phyloP scores from a whole-genome alignment of 306 rosid species.

The Cucurbita argyrosperma region DNA sequence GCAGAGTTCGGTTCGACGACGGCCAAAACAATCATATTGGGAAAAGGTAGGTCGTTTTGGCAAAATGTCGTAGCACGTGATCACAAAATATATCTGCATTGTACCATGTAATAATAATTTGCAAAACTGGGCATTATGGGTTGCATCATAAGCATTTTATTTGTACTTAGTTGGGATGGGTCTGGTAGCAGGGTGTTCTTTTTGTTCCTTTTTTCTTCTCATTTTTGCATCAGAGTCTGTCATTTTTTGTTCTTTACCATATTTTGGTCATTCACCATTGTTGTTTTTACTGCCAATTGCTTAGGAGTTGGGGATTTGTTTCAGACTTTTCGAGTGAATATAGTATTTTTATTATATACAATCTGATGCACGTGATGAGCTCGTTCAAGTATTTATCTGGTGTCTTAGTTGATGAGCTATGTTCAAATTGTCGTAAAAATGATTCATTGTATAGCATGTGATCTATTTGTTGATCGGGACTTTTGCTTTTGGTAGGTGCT shows the following conservation, averaged over 20 bases:
- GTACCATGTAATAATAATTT: conserved; percentile 1
- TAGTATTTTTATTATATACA: neutral
- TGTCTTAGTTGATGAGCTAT: too few relatives aligned
- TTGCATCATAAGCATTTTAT: conserved; percentile 5
- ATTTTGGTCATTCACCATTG: conserved; percentile 6
- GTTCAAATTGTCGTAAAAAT: too few relatives aligned
- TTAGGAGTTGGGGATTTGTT: conserved; percentile 7
- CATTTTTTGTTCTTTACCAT: neutral
- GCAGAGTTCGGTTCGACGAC: neutral
- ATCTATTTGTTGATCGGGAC: too few relatives aligned
- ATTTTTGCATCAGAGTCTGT: neutral
- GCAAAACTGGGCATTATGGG: conserved; percentile 3
- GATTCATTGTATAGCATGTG: too few relatives aligned
- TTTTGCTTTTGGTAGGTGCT: too few relatives aligned
- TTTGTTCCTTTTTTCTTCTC: neutral
- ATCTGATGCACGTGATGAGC: neutral
- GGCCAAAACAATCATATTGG: neutral
- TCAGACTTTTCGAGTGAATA: conserved; percentile 5
- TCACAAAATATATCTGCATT: neutral
- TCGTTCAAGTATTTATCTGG: neutral
- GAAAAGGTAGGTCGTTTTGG: neutral
- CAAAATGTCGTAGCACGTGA: neutral
- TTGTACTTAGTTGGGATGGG: neutral
- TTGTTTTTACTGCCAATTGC: conserved; percentile 5
- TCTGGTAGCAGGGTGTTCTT: neutral